Percentiles rank a stretch among this genome's conserved stretches.
phyloP scores from a whole-genome alignment of 2,329 filamentous ascomycete genomes.

The Venturiaceae sp. region DNA sequence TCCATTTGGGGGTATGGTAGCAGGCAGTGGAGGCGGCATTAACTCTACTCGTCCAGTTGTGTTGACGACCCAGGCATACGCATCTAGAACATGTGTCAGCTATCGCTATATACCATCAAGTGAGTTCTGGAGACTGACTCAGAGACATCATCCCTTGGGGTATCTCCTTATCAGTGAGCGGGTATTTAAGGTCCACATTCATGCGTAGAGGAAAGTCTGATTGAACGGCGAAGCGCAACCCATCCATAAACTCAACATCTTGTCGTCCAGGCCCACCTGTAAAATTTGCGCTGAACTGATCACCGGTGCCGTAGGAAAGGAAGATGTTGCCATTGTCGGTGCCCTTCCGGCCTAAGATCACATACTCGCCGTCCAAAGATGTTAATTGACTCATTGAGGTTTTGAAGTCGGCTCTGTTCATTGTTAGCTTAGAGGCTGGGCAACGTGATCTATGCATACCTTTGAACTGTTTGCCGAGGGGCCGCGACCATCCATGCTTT shows the following conservation, averaged over 20 bases:
- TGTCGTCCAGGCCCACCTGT: constrained; percentile 16
- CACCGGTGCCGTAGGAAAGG: constrained; percentile 23
- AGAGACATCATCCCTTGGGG: constrained; percentile 3
- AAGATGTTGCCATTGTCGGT: constrained; percentile 21
- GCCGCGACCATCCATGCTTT: constrained; percentile 27
- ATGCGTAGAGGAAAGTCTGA: constrained; percentile 7
- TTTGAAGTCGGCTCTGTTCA: constrained; percentile 2
- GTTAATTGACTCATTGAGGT: constrained; percentile 24
- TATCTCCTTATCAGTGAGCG: not conserved
- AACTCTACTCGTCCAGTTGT: not conserved
- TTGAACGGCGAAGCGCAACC: constrained; percentile 14
- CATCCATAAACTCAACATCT: constrained; percentile 20
- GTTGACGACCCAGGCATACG: constrained; percentile 1
- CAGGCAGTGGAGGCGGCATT: not conserved
- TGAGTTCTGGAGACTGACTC: not conserved
- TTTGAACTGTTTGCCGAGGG: constrained; percentile 17
- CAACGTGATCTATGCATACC: not conserved
- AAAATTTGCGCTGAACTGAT: constrained; percentile 19
- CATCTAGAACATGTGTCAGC: not conserved
- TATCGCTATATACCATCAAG: too few species aligned
- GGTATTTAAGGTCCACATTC: constrained; percentile 10
- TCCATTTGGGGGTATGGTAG: not conserved
- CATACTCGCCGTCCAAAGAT: constrained; percentile 21
- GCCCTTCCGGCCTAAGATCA: constrained; percentile 19
- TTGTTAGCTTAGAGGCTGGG: not conserved